Evolutionary conservation across 176 grass and related monocot species (phyloP).

Genomic region (Ampelocalamus luodianensis): DNA sequence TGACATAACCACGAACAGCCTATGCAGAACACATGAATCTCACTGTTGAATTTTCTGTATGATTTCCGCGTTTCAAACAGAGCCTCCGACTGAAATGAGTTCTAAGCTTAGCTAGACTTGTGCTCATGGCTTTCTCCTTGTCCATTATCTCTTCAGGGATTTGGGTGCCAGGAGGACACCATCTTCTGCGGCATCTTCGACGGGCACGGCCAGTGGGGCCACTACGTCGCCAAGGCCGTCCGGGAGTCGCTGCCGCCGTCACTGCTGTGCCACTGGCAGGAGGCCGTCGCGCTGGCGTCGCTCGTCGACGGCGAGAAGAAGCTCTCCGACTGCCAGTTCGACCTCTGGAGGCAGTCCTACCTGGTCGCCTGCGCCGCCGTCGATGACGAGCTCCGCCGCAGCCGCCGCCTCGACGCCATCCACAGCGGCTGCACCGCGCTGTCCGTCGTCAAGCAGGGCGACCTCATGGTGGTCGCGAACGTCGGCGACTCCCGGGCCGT

Average conservation of each 20-base stretch:
- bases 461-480: constrained; percentile 78
- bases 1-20: neutral
- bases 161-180: constrained; percentile 74
- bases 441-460: constrained; percentile 76
- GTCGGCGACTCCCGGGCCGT: constrained; percentile 94
- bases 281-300: constrained; percentile 65
- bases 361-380: constrained; percentile 57
- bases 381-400: constrained; percentile 69
- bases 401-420: constrained; percentile 63
- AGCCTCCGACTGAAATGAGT: neutral
- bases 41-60: neutral
- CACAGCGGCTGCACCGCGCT: constrained; percentile 83
- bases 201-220: constrained; percentile 91
- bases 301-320: constrained; percentile 67
- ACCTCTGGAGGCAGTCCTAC: constrained; percentile 76
- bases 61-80: neutral
- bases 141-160: constrained; percentile 51
- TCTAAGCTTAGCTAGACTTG: neutral
- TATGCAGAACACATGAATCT: neutral
- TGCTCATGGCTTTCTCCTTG: neutral
- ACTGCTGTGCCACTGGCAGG: constrained; percentile 80
- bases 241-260: constrained; percentile 68
- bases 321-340: constrained; percentile 50
- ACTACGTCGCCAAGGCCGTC: constrained; percentile 86
- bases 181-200: constrained; percentile 92